A percentile compares a stretch with the other conserved stretches of the same genome.
phyloP scores from a whole-genome alignment of 2,329 filamentous ascomycete species.

The Penicillium paneum region DNA sequence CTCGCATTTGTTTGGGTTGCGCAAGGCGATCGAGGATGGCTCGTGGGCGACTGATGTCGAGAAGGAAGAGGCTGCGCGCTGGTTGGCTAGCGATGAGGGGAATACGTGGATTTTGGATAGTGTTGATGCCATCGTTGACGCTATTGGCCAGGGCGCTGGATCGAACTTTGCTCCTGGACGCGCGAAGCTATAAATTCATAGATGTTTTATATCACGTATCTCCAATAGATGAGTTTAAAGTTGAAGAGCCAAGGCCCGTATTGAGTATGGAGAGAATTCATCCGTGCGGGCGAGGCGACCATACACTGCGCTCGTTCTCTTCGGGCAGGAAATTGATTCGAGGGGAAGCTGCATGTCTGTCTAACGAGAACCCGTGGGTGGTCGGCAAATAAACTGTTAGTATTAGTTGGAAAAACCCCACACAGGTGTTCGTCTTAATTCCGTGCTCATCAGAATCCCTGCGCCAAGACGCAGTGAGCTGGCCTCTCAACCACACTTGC shows the following conservation, averaged over 20 bases:
- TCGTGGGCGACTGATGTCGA: constrained; percentile 30
- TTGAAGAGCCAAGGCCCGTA: neutral
- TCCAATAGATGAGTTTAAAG: neutral
- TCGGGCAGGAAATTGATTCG: neutral
- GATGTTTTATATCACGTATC: neutral
- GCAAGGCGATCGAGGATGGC: constrained; percentile 72
- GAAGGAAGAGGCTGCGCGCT: constrained; percentile 54
- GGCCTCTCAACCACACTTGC: neutral
- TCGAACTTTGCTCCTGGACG: constrained; percentile 56
- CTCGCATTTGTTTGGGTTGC: constrained; percentile 75
- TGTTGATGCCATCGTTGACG: constrained; percentile 59
- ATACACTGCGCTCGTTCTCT: neutral
- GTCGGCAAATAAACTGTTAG: neutral
- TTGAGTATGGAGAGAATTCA: neutral
- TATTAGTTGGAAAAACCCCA: neutral
- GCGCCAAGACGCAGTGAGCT: neutral
- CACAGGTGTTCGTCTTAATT: neutral
- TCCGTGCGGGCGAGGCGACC: neutral
- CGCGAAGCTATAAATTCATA: constrained; percentile 27
- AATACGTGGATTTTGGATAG: constrained; percentile 61
- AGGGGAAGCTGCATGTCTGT: neutral
- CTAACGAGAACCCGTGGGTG: neutral
- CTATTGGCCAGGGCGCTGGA: constrained; percentile 47
- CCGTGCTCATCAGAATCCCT: neutral
- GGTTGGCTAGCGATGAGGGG: constrained; percentile 64